Evolutionary conservation across 805 yeast genomes (phyloP), one percentile per base, ranked within the genome.

Genomic region (Ogataea paraovalis): DNA sequence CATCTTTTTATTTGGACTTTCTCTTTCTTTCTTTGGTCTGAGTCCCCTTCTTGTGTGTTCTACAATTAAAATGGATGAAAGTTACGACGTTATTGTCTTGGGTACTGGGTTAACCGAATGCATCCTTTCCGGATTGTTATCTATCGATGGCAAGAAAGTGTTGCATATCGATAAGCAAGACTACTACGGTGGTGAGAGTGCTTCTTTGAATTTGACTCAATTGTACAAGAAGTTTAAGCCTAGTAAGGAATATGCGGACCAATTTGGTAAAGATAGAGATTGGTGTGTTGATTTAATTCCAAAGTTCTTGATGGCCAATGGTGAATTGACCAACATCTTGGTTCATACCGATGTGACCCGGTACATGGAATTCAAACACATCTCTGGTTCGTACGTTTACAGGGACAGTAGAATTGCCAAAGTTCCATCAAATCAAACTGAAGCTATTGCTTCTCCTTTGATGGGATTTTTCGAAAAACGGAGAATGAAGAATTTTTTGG

Each of bases 201-300:
- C 96, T 14, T 87, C 96, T 6, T 76, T 89, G 60, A 85, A 85
- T 59, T 73, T 88, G 55, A 72, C 82, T 43, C 75, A 85, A 69
- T 70, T 86, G 48, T 94, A 87, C 73, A 69, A 76, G 57, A 91
- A 91, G 71, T 91, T 90, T 76, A 88, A 90, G 65, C 96, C 97
- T 28, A 73, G 79, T 43, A 86, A 82, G 53, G 77, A 79, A 56
- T 84, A 88, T 37, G 85, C 83, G 51, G 75, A 74, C 19, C 76
- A 80, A 53, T 78, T 83, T 53, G 98, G 99, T 44, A 82, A 95
- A 61, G 96, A 89, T 62, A 80, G 98, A 54, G 98, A 94, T 67
- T 94, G 98, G 97, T 90, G 95, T 69, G 94, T 94, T 44, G 99
- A 94, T 66, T 76, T 94, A 70, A 89, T 94, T 61, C 99, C 99